Evolutionary conservation across 208 protist species (phyloP), one percentile per base, ranked within the genome.

Genomic region (Trypanosoma grayi): DNA sequence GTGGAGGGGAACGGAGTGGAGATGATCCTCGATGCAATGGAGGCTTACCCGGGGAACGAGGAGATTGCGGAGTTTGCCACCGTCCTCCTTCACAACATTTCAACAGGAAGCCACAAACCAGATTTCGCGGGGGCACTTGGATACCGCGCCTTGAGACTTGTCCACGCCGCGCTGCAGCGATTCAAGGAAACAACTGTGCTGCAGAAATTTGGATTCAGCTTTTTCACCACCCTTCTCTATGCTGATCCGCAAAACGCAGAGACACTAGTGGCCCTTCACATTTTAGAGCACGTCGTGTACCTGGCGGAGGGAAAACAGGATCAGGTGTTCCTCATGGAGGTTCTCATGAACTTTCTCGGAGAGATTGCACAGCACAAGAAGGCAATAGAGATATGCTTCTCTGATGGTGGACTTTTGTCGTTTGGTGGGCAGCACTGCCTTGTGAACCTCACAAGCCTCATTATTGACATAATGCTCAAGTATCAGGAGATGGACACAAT

Each of bases 291-390:
- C 65, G 47, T 85, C 11, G 73, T 64, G 6, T 65, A 71, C 47
- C 41, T 95, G 7, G 68, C 85, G 24, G 73, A 90, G 51, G 72
- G 43, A 30, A 72, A 81, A 33, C 80, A 79, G 39, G 63, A 73
- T 52, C 73, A 92, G 34, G 77, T 92, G 16, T 90, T 92, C 64
- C 65, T 95, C 43, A 91, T 95, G 69, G 89, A 95, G 50, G 77
- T 77, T 40, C 57, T 95, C 44, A 80, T 89, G 36, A 41, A 75
- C 10, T 85, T 89, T 56, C 48, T 95, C 14, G 83, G 74, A 0
- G 77, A 84, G 48, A 50, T 95, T 0, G 81, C 81, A 10, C 76
- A 91, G 56, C 46, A 81, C 47, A 72, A 70, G 16, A 45, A 73
- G 22, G 77, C 79, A 9, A 63, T 87, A 11, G 81, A 85, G n/a